Conservation (phyloP, 2,329 filamentous ascomycete genomes). For the Ascochyta pisi region DNA sequence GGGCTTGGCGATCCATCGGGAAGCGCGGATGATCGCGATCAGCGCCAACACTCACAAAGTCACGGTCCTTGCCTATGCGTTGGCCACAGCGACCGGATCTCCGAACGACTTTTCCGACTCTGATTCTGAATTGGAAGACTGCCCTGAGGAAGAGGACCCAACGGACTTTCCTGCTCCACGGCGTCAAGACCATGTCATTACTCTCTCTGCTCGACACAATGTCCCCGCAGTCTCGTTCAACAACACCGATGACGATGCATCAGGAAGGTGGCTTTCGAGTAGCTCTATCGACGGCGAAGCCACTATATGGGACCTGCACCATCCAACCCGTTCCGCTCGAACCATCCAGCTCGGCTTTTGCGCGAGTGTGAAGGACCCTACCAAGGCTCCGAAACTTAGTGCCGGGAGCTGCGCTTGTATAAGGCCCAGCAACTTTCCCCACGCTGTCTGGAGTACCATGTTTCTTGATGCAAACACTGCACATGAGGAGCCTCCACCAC, state of each 20-base stretch:
- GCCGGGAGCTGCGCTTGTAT: conserved; percentile 23
- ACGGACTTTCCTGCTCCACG: conserved; percentile 38
- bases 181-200: conserved; percentile 32
- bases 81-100: conserved; percentile 37
- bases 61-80: conserved; percentile 65
- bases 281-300: conserved; percentile 62
- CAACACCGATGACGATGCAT: conserved; percentile 62
- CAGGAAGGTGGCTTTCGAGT: conserved; percentile 64
- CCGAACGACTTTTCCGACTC: not conserved
- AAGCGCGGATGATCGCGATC: conserved; percentile 84
- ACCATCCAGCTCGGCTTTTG: conserved; percentile 38
- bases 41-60: conserved; percentile 74
- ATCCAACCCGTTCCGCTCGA: conserved; percentile 20
- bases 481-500: conserved; percentile 15
- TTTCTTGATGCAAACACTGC: conserved; percentile 38
- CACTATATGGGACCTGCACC: conserved; percentile 56
- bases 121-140: conserved; percentile 1
- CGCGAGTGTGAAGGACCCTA: conserved; percentile 17
- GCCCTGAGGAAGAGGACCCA: not conserved
- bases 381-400: conserved; percentile 10
- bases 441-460: conserved; percentile 40
- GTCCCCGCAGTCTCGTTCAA: conserved; percentile 66
- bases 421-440: conserved; percentile 19
- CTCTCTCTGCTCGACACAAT: conserved; percentile 50
- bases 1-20: conserved; percentile 83